Evolutionary conservation across 2,329 filamentous ascomycete genomes (phyloP), one percentile per base, ranked within the genome.

Genomic region (Zymoseptoria tritici): DNA sequence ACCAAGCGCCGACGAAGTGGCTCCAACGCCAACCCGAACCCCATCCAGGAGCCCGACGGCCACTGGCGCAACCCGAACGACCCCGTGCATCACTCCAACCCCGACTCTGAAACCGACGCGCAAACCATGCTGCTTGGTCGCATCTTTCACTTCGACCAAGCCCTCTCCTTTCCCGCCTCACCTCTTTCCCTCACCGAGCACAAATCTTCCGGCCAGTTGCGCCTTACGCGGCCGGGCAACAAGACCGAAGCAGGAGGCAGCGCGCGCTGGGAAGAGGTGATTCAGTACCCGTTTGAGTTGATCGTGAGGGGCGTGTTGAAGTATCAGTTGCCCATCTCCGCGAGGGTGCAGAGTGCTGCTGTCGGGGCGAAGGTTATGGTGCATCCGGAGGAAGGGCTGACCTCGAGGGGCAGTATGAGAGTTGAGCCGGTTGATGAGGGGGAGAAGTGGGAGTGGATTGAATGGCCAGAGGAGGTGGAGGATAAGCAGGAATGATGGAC

Each of bases 71-170:
- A 61, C 29, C 67, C 65, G 26, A 66, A 65, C 60, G 64, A 66
- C 26, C 20, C 20, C 24, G 57, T 61, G n/a, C 80, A 83, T n/a
- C 83, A 85, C 7, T 52, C 55, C n/a, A 57, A 58, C 29, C 52
- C 57, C 9, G 64, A 88, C 64, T 76, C 78, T 2, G 83, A 87
- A 57, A 77, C 78, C 19, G 83, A 85, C 62, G 75, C 88, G 7
- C 90, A 91, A 53, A 96, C 92, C 59, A 91, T 97, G 83, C 82
- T 95, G 36, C 85, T 99, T n/a, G 94, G 94, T 29, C 89, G 89
- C 42, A 90, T 97, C 46, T 86, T 87, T 62, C 83, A 86, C 63
- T 94, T 97, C 68, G 91, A 97, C 72, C 95, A 90, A 57, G 87
- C 91, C 0, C 79, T 99, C 42, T 87, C 84, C 4, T 97, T 97